Percentiles rank a stretch among this genome's conserved stretches.
These are phyloP conservation scores for Zygosaccharomyces bailii DNA, from an alignment of 805 yeast genomes.

Conservation along the genomic window DNA sequence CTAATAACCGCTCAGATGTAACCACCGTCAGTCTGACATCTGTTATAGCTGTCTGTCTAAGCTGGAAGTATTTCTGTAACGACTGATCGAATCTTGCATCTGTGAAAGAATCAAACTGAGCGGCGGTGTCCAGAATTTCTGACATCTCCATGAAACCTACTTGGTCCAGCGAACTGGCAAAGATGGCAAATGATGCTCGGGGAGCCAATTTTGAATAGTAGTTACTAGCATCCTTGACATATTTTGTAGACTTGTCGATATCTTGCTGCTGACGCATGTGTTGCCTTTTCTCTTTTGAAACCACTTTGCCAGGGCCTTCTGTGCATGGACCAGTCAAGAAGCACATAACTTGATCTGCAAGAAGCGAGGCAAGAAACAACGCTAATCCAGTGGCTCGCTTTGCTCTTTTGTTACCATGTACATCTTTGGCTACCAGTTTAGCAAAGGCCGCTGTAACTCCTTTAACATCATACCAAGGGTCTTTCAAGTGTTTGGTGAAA, in stretches of 20 bases:
- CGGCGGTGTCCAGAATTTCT: constrained; percentile 8
- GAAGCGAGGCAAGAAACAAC: constrained; percentile 16
- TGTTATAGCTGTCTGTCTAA: constrained; percentile 9
- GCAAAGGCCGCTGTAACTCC: not conserved
- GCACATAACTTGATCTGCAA: constrained; percentile 12
- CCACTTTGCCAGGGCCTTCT: constrained; percentile 24
- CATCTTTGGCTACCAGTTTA: not conserved
- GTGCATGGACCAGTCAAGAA: constrained; percentile 27
- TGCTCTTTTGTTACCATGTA: constrained; percentile 10
- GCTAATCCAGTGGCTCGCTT: constrained; percentile 23
- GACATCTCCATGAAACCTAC: constrained; percentile 24
- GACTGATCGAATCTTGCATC: constrained; percentile 12
- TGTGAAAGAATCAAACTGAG: constrained; percentile 21
- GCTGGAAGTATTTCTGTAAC: constrained; percentile 5
- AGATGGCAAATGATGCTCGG: constrained; percentile 9
- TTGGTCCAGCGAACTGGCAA: constrained; percentile 23
- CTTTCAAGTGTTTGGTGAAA: constrained; percentile 10
- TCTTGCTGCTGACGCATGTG: constrained; percentile 23
- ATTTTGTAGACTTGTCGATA: constrained; percentile 15
- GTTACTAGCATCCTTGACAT: constrained; percentile 10
- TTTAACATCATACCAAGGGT: constrained; percentile 5
- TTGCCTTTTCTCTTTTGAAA: constrained; percentile 15
- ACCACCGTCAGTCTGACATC: constrained; percentile 3
- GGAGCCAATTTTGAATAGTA: constrained; percentile 14
- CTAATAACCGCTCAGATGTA: constrained; percentile 7